Evolutionary conservation across 148 eudicot species (phyloP).

Genomic region (Chenopodium album): DNA sequence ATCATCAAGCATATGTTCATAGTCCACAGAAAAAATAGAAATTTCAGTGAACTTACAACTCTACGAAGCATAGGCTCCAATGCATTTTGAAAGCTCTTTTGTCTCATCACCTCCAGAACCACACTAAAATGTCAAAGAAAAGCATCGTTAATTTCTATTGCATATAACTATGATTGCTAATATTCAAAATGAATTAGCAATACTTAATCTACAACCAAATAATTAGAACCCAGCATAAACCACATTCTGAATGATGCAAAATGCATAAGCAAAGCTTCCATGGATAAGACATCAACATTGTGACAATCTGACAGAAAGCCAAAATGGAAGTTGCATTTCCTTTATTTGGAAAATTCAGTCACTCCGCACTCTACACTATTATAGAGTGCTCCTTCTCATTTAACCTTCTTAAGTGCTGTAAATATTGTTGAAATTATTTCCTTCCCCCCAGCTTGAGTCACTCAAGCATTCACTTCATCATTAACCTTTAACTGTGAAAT

Average conservation of each 20-base stretch:
- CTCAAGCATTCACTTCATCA: conserved; percentile 1
- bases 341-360: not conserved
- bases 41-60: conserved; percentile 54
- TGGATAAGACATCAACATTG: not conserved
- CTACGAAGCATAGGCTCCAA: conserved; percentile 56
- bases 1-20: not conserved
- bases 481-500: not conserved
- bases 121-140: conserved; percentile 31
- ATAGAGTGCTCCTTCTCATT: not conserved
- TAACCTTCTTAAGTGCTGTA: not conserved
- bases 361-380: not conserved
- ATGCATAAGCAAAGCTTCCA: not conserved
- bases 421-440: not conserved
- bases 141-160: no score
- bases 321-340: not conserved
- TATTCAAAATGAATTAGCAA: not conserved
- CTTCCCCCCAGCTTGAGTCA: not conserved
- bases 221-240: not conserved
- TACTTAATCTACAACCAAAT: not conserved
- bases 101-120: conserved; percentile 54
- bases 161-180: not conserved
- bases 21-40: not conserved
- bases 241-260: not conserved
- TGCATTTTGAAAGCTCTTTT: conserved; percentile 42
- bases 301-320: not conserved